Evolutionary conservation across 116 monocot species (phyloP).

Genomic region (Thalassia testudinum): DNA sequence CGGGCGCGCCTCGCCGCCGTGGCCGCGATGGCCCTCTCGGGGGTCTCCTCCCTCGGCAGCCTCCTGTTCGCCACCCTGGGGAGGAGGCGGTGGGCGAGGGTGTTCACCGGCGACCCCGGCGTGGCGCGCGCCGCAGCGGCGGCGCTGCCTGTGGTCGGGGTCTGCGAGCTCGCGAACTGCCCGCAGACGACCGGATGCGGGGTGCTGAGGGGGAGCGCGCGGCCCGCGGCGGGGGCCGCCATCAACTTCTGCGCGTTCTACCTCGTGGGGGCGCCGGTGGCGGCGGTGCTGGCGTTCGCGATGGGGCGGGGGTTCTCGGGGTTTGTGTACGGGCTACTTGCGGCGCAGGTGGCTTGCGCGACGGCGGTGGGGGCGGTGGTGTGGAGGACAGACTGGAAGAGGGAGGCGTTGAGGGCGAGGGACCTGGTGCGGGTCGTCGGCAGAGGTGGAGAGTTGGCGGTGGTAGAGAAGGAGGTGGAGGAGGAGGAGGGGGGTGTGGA

Average conservation of each 20-base stretch:
- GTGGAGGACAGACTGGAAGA: slow-evolving; percentile 1
- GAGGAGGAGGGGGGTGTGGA: no score
- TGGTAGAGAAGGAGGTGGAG: no score
- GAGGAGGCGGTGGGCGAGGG: slow-evolving; percentile 22
- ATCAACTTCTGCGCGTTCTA: slow-evolving; percentile 53
- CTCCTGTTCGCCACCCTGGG: slow-evolving; percentile 25
- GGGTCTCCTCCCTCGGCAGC: slow-evolving; percentile 17
- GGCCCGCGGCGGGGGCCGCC: slow-evolving; percentile 23
- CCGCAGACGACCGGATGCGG: slow-evolving; percentile 64
- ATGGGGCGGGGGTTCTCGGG: slow-evolving; percentile 1
- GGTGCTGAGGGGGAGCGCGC: slow-evolving; percentile 38
- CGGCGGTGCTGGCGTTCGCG: background rate
- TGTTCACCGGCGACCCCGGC: slow-evolving; percentile 31
- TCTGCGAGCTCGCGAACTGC: slow-evolving; percentile 56
- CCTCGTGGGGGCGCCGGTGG: slow-evolving; percentile 30
- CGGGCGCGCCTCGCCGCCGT: slow-evolving; percentile 20
- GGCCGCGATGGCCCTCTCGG: slow-evolving; percentile 21
- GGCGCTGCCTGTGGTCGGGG: slow-evolving; percentile 33
- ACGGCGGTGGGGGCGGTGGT: background rate
- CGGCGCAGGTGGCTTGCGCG: slow-evolving; percentile 2
- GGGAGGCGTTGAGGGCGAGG: background rate
- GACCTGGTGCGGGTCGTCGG: background rate
- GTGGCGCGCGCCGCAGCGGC: slow-evolving; percentile 18
- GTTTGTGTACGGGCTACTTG: slow-evolving; percentile 2
- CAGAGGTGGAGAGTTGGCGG: background rate